Base-by-base conservation (phyloP, 2,329 filamentous ascomycete genomes). In the Pezicula rhizophila region DNA sequence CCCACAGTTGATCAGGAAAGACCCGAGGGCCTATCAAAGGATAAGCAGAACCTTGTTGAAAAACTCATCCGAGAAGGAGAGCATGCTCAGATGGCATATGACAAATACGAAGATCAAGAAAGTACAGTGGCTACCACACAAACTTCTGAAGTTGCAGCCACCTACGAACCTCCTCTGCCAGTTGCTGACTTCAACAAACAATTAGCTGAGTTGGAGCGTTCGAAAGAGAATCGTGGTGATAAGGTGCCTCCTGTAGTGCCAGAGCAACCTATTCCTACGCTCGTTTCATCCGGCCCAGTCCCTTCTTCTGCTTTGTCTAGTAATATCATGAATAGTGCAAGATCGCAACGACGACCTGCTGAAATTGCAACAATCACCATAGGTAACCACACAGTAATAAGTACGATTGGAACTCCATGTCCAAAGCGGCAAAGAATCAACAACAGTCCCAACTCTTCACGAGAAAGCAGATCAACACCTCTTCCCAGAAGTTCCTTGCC, bases 301-400 rank as follows among this genome's bases (percentile, higher is more conserved):
- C 42, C 55, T 12, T 44, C 56, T 4, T 43, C 57, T 20, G 55
- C 56, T 4, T 47, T 61, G 20, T 50, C 57, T 5, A 57, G 56
- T 59, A 48, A 52, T 46, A 52, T 61, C 46, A 52, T 56, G 28
- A 52, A 42, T 31, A 46, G 52, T 45, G 20, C 58, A 20, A 56
- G 52, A 48, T 38, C 49, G 31, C 48, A 56, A 40, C 49, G 56
- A 46, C 42, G 48, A n/a, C 51, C 52, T 46, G 34, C 53, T 35
- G 58, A 63, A 46, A 56, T 57, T n/a, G 63, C 64, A 14, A 66
- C 61, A 12, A 65, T 66, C 35, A 64, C 59, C 3, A 66, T 65
- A 46, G 64, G 61, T 15, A 56, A 64, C 26, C 57, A 62, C 23
- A 65, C 60, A 3, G 50, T 60, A 12, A 64, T 57, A 6, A 64